Conservation (phyloP, 2,329 filamentous ascomycete genomes). For the Elsinoe arachidis region DNA sequence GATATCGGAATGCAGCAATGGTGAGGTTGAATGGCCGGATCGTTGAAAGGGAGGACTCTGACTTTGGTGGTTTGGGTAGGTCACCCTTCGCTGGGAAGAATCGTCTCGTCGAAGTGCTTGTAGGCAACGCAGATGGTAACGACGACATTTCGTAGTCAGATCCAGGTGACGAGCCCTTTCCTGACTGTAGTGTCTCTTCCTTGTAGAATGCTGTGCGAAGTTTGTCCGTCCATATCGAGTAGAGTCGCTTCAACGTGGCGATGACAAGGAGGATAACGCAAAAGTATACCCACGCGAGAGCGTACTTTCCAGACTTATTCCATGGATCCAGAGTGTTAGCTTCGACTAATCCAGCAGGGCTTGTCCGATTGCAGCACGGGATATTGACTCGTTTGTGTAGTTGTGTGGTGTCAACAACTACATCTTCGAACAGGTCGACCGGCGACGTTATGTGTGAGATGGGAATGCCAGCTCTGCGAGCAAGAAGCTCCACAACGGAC, state of each 20-base stretch:
- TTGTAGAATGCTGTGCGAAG: slow-evolving; percentile 84
- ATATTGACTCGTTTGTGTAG: slow-evolving; percentile 44
- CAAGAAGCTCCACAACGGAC: slow-evolving; percentile 22
- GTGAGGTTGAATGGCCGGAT: slow-evolving; percentile 66
- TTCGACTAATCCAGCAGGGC: slow-evolving; percentile 46
- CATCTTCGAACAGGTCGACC: slow-evolving; percentile 6
- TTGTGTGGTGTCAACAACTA: slow-evolving; percentile 7
- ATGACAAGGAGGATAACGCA: slow-evolving; percentile 60
- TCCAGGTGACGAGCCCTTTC: slow-evolving; percentile 46
- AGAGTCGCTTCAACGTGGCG: slow-evolving; percentile 63
- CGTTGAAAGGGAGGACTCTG: slow-evolving; percentile 64
- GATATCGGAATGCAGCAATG: slow-evolving; percentile 74
- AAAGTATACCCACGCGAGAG: slow-evolving; percentile 80
- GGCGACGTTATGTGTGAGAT: slow-evolving; percentile 18
- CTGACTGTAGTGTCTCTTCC: slow-evolving; percentile 63
- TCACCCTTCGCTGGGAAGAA: slow-evolving; percentile 64
- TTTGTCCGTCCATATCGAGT: slow-evolving; percentile 89
- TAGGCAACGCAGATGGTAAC: slow-evolving; percentile 41
- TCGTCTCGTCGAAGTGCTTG: slow-evolving; percentile 55
- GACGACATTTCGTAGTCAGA: slow-evolving; percentile 52
- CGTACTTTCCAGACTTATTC: slow-evolving; percentile 76
- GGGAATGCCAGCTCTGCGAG: slow-evolving; percentile 22
- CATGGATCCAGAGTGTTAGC: slow-evolving; percentile 64
- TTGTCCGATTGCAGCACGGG: slow-evolving; percentile 44
- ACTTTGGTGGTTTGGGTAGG: slow-evolving; percentile 51